These are phyloP conservation scores for Phytopythium delawarense DNA, from an alignment of 352 stramenopile species.

Conservation along the genomic window DNA sequence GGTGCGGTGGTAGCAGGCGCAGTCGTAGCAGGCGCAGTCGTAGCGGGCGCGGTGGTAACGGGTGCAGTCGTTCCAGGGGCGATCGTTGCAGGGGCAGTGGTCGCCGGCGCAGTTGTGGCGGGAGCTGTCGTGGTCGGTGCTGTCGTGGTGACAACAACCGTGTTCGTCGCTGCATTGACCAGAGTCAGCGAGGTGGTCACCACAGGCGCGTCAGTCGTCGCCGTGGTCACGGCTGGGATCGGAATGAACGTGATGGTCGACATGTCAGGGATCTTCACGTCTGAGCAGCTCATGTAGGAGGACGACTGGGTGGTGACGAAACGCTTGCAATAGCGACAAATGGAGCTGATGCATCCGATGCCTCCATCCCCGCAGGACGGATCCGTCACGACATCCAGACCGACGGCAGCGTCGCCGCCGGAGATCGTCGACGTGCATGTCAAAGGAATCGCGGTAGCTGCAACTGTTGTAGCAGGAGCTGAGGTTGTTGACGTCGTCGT, in stretches of 20 bases:
- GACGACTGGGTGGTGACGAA: conserved; percentile 17
- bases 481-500: neutral
- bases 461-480: neutral
- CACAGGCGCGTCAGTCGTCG: conserved; percentile 10
- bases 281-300: conserved; percentile 17
- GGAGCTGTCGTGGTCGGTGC: neutral
- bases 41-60: neutral
- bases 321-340: conserved; percentile 40
- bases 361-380: conserved; percentile 20
- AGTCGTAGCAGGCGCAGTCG: neutral
- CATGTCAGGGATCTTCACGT: conserved; percentile 11
- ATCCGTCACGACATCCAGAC: conserved; percentile 20
- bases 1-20: neutral
- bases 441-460: neutral
- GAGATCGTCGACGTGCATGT: conserved; percentile 2
- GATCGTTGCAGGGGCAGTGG: neutral
- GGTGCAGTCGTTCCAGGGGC: neutral
- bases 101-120: neutral
- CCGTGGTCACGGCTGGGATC: neutral
- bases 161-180: neutral
- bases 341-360: conserved; percentile 24
- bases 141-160: neutral
- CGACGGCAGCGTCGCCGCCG: conserved; percentile 7
- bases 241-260: conserved; percentile 2
- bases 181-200: neutral